phyloP scores from a whole-genome alignment of 2,329 filamentous ascomycete species.

The Pyrenochaeta sp. region DNA sequence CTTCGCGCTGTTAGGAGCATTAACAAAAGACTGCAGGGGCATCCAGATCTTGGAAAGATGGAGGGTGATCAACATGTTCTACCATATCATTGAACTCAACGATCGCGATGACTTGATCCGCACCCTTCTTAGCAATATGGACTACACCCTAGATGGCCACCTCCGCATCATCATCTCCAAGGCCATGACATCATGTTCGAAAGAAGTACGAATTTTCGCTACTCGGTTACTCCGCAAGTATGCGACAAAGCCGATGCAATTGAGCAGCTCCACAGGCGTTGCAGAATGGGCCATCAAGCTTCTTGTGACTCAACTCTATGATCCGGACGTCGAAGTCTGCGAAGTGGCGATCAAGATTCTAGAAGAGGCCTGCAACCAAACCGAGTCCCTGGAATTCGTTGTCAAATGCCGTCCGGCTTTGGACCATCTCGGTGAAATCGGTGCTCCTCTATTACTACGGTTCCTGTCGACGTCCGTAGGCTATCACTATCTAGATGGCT shows the following conservation, averaged over 20 bases:
- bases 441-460: conserved; percentile 86
- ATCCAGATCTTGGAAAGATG: conserved; percentile 91
- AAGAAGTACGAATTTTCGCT: conserved; percentile 87
- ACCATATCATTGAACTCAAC: conserved; percentile 92
- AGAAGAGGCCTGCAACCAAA: conserved; percentile 95
- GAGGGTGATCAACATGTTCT: conserved; percentile 99
- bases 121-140: conserved; percentile 85
- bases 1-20: conserved; percentile 86
- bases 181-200: conserved; percentile 87
- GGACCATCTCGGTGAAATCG: conserved; percentile 95
- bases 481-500: conserved; percentile 94
- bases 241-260: conserved; percentile 66
- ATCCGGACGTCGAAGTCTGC: conserved; percentile 95
- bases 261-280: conserved; percentile 60
- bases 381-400: conserved; percentile 89
- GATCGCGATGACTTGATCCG: conserved; percentile 92
- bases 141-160: conserved; percentile 85
- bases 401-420: conserved; percentile 94
- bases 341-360: conserved; percentile 96
- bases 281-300: conserved; percentile 96
- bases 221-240: conserved; percentile 89
- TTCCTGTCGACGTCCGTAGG: conserved; percentile 96
- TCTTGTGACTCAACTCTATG: conserved; percentile 97
- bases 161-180: conserved; percentile 92
- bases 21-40: conserved; percentile 83